A percentile compares a stretch with the other conserved stretches of the same genome.
phyloP scores from a whole-genome alignment of 768 basidiomycete species.

The Lentinus brumalis region DNA sequence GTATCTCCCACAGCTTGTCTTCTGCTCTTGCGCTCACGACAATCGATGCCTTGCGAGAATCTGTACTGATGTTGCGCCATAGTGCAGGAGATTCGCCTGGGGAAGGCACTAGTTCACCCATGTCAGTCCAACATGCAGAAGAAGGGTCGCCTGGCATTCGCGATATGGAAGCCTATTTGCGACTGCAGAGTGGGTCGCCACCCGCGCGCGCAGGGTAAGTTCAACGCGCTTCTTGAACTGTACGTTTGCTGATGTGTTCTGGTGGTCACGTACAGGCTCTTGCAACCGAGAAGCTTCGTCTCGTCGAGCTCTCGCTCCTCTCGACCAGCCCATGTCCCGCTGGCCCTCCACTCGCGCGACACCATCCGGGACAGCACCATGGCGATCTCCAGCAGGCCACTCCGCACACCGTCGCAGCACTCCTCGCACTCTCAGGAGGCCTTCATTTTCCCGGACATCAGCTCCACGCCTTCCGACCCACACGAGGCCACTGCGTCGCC shows the following conservation, averaged over 20 bases:
- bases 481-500: background rate
- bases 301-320: slow-evolving; percentile 29
- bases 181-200: slow-evolving; percentile 15
- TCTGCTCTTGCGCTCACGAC: background rate
- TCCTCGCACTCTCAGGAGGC: slow-evolving; percentile 32
- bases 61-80: slow-evolving; percentile 15
- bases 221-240: background rate
- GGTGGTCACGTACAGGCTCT: slow-evolving; percentile 42
- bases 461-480: background rate
- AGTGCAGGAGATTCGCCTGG: background rate
- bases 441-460: slow-evolving; percentile 41
- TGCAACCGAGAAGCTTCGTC: slow-evolving; percentile 55
- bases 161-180: slow-evolving; percentile 15
- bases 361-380: slow-evolving; percentile 69
- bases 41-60: slow-evolving; percentile 4
- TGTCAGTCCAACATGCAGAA: background rate
- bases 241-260: background rate
- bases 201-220: slow-evolving; percentile 13
- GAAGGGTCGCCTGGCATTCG: slow-evolving; percentile 9
- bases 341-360: slow-evolving; percentile 55
- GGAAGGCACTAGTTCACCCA: background rate
- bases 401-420: slow-evolving; percentile 26
- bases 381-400: slow-evolving; percentile 55
- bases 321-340: slow-evolving; percentile 18
- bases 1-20: background rate